Conservation (phyloP, 2,329 filamentous ascomycete genomes). For the Talaromyces sp. region DNA sequence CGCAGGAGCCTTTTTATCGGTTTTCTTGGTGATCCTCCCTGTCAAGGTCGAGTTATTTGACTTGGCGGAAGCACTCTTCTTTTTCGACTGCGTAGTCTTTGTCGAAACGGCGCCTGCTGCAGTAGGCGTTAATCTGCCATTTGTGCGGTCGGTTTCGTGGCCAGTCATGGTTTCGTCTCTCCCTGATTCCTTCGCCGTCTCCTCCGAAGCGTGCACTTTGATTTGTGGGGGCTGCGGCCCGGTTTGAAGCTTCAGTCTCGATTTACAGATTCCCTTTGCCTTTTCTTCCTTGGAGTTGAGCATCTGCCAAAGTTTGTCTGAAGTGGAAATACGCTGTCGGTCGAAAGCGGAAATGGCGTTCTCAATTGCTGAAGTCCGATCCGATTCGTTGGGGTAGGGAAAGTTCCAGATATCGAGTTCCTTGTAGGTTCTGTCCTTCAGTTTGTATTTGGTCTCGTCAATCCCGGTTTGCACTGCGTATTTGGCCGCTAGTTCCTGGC, state of each 20-base stretch:
- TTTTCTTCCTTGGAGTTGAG: conserved; percentile 57
- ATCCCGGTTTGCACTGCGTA: conserved; percentile 47
- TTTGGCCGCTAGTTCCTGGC: conserved; percentile 45
- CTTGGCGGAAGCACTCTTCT: conserved; percentile 36
- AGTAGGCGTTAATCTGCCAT: conserved; percentile 23
- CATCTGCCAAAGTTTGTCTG: conserved; percentile 59
- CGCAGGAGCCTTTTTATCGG: conserved; percentile 31
- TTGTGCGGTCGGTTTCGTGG: conserved; percentile 32
- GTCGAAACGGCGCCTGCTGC: conserved; percentile 21
- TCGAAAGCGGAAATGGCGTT: conserved; percentile 60
- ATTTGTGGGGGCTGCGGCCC: conserved; percentile 35
- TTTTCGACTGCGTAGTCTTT: conserved; percentile 23
- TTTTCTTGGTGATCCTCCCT: conserved; percentile 42
- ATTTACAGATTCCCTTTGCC: conserved; percentile 57
- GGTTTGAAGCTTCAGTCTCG: conserved; percentile 49
- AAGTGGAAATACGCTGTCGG: conserved; percentile 53
- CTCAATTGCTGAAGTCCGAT: conserved; percentile 56
- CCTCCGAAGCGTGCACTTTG: conserved; percentile 31
- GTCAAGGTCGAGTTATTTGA: conserved; percentile 43
- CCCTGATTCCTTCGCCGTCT: conserved; percentile 17
- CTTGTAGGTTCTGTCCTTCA: conserved; percentile 55
- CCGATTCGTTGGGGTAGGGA: conserved; percentile 49
- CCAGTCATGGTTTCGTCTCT: conserved; percentile 30
- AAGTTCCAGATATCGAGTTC: conserved; percentile 60
- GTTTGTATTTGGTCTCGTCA: conserved; percentile 46